Evolutionary conservation across 2,329 filamentous ascomycete genomes (phyloP).

Genomic region (Dichotomopilus funicola): DNA sequence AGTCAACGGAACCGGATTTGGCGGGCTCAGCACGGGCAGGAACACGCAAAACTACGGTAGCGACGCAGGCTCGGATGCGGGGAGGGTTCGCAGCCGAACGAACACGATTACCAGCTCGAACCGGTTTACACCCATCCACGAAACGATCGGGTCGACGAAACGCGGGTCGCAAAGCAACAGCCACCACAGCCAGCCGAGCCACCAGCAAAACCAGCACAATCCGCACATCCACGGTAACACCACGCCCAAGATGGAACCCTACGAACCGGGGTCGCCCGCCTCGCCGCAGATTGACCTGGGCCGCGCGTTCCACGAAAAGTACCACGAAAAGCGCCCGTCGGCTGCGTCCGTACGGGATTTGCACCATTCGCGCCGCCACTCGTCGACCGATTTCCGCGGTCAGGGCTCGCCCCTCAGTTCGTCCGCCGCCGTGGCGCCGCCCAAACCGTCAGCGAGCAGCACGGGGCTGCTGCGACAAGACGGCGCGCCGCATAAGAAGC

Average conservation of each 20-base stretch:
- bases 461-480: conserved; percentile 38
- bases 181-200: too few species aligned
- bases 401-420: conserved; percentile 30
- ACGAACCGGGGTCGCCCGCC: conserved; percentile 36
- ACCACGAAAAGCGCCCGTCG: conserved; percentile 59
- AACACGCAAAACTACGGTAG: conserved; percentile 53
- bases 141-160: conserved; percentile 39
- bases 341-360: conserved; percentile 76
- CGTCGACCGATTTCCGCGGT: conserved; percentile 69
- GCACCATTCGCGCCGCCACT: conserved; percentile 80
- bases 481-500: conserved; percentile 48
- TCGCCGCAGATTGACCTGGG: conserved; percentile 40
- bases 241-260: conserved; percentile 39
- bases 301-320: conserved; percentile 45
- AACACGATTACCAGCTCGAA: conserved; percentile 48
- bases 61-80: conserved; percentile 52
- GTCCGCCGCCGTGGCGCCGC: conserved; percentile 25
- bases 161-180: conserved; percentile 41
- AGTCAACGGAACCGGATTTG: conserved; percentile 49
- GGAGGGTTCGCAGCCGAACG: conserved; percentile 47
- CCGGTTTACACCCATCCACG: conserved; percentile 36
- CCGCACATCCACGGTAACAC: too few species aligned
- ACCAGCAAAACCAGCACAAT: too few species aligned
- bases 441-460: conserved; percentile 39
- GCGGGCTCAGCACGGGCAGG: conserved; percentile 37